These are phyloP conservation scores for Xylaria castorea DNA, from an alignment of 495 filamentous ascomycete species.

Conservation along the genomic window DNA sequence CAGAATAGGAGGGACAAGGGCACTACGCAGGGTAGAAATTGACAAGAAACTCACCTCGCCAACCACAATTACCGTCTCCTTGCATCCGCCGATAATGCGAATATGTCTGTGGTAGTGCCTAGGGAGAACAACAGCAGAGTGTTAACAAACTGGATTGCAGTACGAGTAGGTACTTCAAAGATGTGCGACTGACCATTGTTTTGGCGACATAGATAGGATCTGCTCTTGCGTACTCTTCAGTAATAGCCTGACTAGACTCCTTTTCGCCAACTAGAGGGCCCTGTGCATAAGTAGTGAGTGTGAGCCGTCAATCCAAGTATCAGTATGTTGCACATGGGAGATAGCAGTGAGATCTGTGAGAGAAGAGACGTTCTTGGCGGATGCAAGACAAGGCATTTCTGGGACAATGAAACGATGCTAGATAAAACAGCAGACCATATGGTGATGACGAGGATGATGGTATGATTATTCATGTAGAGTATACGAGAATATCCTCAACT, in stretches of 20 bases:
- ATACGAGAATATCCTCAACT: neutral
- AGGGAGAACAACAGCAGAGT: constrained; percentile 2
- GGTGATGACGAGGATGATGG: neutral
- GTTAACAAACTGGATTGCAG: constrained; percentile 3
- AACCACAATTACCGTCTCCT: constrained; percentile 96
- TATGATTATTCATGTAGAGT: neutral
- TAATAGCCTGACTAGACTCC: constrained; percentile 77
- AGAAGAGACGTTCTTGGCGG: neutral
- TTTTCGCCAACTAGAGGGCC: constrained; percentile 83
- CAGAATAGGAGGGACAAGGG: neutral
- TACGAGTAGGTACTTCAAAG: neutral
- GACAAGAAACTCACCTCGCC: constrained; percentile 76
- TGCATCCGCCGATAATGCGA: constrained; percentile 85
- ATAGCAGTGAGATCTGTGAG: neutral
- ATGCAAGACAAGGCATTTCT: neutral
- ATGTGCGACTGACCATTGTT: constrained; percentile 70
- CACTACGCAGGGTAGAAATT: constrained; percentile 20
- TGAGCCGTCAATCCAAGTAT: constrained; percentile 26
- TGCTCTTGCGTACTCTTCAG: constrained; percentile 87
- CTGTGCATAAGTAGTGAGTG: constrained; percentile 51
- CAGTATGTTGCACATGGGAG: neutral
- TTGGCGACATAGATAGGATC: constrained; percentile 85
- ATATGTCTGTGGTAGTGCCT: constrained; percentile 85
- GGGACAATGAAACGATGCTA: neutral
- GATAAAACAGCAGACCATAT: neutral